Evolutionary conservation across 2,329 filamentous ascomycete genomes (phyloP).

Genomic region (Rhinocladiella similis): DNA sequence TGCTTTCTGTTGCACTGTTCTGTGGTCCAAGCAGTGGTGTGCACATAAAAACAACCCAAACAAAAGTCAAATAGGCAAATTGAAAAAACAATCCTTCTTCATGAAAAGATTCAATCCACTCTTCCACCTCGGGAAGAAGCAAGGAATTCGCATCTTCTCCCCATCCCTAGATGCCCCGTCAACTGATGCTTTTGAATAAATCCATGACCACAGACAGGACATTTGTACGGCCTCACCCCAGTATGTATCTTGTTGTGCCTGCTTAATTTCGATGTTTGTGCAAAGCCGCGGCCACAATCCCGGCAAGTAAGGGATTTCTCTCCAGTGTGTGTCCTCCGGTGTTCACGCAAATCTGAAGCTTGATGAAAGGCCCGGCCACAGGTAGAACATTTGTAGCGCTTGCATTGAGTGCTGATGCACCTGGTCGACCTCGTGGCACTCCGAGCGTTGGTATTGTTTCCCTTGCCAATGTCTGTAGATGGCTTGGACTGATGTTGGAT

Average conservation of each 20-base stretch:
- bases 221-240: not conserved
- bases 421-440: too few relatives aligned
- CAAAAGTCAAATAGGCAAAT: not conserved
- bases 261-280: not conserved
- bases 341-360: not conserved
- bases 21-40: slow-evolving; percentile 18
- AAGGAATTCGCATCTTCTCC: too few relatives aligned
- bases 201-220: not conserved
- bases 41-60: not conserved
- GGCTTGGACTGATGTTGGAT: too few relatives aligned
- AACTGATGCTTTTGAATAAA: not conserved
- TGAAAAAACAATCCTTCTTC: not conserved
- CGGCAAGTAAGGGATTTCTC: not conserved
- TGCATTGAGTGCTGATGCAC: not conserved
- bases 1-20: slow-evolving; percentile 20
- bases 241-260: not conserved
- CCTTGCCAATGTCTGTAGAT: too few relatives aligned
- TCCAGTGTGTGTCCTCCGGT: not conserved
- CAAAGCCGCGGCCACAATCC: not conserved
- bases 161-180: not conserved
- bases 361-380: not conserved
- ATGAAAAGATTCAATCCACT: not conserved
- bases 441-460: too few relatives aligned
- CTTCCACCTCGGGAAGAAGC: too few relatives aligned
- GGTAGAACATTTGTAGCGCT: not conserved